Conservation (phyloP, 1,284 basidiomycete species). For the Ceratobasidium theobromae region DNA sequence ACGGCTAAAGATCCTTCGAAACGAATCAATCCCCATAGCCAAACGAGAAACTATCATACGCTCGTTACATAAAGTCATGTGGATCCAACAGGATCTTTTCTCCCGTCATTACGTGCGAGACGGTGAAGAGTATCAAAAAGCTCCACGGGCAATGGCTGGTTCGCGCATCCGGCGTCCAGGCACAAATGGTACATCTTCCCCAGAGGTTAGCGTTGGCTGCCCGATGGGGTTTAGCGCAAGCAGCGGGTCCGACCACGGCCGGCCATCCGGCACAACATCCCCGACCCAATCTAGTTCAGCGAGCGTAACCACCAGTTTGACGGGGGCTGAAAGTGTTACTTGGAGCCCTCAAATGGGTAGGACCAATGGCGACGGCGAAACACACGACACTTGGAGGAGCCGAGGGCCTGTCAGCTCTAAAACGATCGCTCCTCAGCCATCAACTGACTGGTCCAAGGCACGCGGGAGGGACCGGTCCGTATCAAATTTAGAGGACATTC, state of each 20-base stretch:
- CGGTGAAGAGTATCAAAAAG: conserved; percentile 16
- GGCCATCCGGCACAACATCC: background rate
- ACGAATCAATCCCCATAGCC: background rate
- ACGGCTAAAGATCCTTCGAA: conserved; percentile 4
- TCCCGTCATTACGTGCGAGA: conserved; percentile 28
- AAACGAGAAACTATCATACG: conserved; percentile 25
- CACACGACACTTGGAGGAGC: too few relatives aligned
- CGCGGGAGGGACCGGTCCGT: conserved; percentile 1
- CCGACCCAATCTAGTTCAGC: conserved; percentile 2
- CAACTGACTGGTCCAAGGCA: background rate
- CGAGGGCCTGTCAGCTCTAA: background rate
- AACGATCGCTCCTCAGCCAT: background rate
- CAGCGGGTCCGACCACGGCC: background rate
- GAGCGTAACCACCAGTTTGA: background rate
- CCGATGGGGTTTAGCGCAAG: background rate
- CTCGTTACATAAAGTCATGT: conserved; percentile 28
- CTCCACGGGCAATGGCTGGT: conserved; percentile 4
- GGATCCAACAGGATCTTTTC: conserved; percentile 30
- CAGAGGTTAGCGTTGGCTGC: background rate
- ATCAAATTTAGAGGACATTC: background rate
- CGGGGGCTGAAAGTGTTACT: conserved; percentile 23
- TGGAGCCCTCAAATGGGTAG: conserved; percentile 18
- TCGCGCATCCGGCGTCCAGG: conserved; percentile 1
- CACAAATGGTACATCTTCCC: background rate
- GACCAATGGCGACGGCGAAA: background rate